Evolutionary conservation across 345 rosid genomes (phyloP), one percentile per base, ranked within the genome.

Genomic region (Hibiscus syriacus): DNA sequence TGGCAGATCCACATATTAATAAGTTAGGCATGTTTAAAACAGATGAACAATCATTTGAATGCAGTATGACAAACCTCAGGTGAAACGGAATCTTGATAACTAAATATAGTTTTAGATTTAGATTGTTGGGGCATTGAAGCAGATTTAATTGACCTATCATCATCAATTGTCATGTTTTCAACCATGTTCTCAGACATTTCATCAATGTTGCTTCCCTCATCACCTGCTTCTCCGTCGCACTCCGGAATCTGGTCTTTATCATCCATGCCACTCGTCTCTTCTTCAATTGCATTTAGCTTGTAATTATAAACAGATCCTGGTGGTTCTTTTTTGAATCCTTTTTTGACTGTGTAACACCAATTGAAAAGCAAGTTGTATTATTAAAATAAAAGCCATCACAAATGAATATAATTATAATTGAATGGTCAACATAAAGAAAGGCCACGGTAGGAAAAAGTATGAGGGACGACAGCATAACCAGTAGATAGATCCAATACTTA

Each of bases 61-160:
- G 52, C 25, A 22, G 50, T 7, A 68, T 12, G 60, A 81, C 86
- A 83, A 68, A 93, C 98, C 96, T 93, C 98, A 0, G 78, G 86
- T 3, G 76, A 75, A 68, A 74, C 78, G 70, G 90, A 81, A 69
- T 71, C 79, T 82, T 87, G 85, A 32, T 67, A 69, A 66, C 72
- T 83, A 6, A 67, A 45, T 80, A 80, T 80, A 57, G 77, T 69
- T 74, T 78, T 80, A 32, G 80, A 69, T 74, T 78, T 80, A 25
- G 80, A 57, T 71, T 74, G 74, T 46, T 71, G 69, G n/a, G 60
- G 56, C 66, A 66, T 86, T 82, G 73, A 79, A 65, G 80, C 75
- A 72, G 80, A 71, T 74, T 78, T 80, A 49, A 46, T 72, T 2
- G 67, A 76, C 36, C 70, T 76, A 72, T 64, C 72, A 34, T 78